Base-by-base conservation (phyloP, 805 yeast species). In the Pichia gijzeniarum region DNA sequence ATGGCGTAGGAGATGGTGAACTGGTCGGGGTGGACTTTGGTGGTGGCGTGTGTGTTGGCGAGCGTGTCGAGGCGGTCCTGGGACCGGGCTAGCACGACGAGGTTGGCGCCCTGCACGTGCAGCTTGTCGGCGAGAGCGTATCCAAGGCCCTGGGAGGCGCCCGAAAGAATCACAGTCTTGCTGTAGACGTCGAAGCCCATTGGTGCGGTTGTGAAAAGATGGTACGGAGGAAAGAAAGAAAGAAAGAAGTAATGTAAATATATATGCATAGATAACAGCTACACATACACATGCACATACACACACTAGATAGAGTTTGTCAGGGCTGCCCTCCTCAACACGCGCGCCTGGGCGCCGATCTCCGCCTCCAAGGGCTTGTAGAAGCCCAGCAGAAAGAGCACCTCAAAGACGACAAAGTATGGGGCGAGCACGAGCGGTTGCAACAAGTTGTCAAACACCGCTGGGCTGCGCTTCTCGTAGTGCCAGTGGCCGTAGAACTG, bases 121-220 rank as follows among this genome's bases (percentile, higher is more conserved):
- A 69, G 49, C 45, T 74, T 70, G 35, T 68, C 67, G 0, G 95
- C 95, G 46, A 91, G 63, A 33, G 83, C 85, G 3, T 80, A 80
- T 0, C 99, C 99, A 1, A 91, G 69, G 0, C 99, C 99, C 58
- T 91, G 99, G 0, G 96, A 88, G 0, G 88, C 98, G 3, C 99
- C 99, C 0, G 95, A 77, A n/a, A 91, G 73, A 16, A 91, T 72
- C 3, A 83, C 89, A 1, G 76, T 60, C 58, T 74, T 76, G 22
- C 74, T 74, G 41, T 72, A 67, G 10, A 76, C 68, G 13, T 45
- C 48, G 32, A 58, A 58, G 19, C 33, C 35, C 49, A 47, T 47
- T 25, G n/a, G n/a, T n/a, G n/a, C n/a, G n/a, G n/a, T n/a, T n/a
- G n/a, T n/a, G n/a, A n/a, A n/a, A n/a, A n/a, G 13, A 6, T 10